Base-by-base conservation (phyloP, 441 rosid species). In the Jatropha multifida region DNA sequence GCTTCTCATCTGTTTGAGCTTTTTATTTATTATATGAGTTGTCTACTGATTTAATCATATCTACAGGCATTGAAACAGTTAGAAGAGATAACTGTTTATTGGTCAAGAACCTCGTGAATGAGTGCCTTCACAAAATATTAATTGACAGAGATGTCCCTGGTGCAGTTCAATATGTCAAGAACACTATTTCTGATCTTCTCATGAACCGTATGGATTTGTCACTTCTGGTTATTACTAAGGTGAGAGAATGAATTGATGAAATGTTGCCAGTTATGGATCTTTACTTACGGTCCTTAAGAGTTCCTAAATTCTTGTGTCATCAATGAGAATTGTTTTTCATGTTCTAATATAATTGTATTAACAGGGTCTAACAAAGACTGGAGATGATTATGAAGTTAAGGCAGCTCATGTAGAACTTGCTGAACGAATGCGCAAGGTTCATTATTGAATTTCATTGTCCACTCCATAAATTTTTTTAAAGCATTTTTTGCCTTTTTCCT, bases 341-440 rank as follows among this genome's bases (percentile, higher is more conserved):
- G 73, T 74, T 71, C 76, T 69, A 38, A 72, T 72, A 75, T 81
- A 32, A 18, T 76, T 74, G 7, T 40, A 66, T 74, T 63, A n/a
- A 76, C 87, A 96, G 99, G 99, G 98, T 71, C 79, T 96, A 80
- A 96, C 96, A 65, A 96, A 96, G 88, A 81, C 94, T 37, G 98
- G 98, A 74, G 99, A 96, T 74, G 96, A 96, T 79, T 96, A 96
- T 54, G 97, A 92, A 84, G 96, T 92, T 59, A 96, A 96, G 88
- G 80, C 97, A 77, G 99, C 98, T 81, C 98, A 96, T 81, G 99
- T 90, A 74, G 94, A 94, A 84, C 97, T 96, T 77, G 99, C 98
- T 74, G 98, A 96, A 79, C 96, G 98, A 77, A 96, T 96, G 98
- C 97, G 98, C 81, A 94, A 92, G 98, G 98, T 74, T 58, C 70